These are phyloP conservation scores for Diospyros lotus DNA, from an alignment of 148 eudicot genomes.

Conservation along the genomic window DNA sequence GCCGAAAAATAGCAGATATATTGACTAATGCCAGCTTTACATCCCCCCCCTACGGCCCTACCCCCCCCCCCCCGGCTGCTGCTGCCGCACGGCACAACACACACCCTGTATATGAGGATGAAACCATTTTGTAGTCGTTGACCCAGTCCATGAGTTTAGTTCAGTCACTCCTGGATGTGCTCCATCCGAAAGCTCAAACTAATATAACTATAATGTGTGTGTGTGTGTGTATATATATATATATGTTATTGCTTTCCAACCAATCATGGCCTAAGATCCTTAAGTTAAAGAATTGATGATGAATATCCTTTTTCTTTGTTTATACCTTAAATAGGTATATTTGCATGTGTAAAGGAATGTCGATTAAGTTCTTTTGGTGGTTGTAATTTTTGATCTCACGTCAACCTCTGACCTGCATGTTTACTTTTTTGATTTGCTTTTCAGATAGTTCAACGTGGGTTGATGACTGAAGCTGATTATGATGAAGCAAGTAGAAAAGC, in stretches of 20 bases:
- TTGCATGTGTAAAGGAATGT: neutral
- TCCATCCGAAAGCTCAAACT: too few species aligned
- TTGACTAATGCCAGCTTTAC: too few species aligned
- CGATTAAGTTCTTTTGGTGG: neutral
- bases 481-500: conserved; percentile 81
- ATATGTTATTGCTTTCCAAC: neutral
- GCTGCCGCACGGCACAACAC: too few species aligned
- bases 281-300: neutral
- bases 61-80: too few species aligned
- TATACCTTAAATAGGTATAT: neutral
- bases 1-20: too few species aligned
- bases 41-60: too few species aligned
- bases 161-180: too few species aligned
- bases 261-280: neutral
- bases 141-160: too few species aligned
- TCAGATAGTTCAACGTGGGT: conserved; percentile 71
- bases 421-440: conserved; percentile 12
- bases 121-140: too few species aligned
- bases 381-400: neutral
- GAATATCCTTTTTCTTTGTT: neutral
- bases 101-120: too few species aligned
- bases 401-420: neutral
- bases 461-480: conserved; percentile 82
- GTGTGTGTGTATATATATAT: too few species aligned
- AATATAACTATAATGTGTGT: too few species aligned